Conservation (phyloP, 1,284 basidiomycete genomes). For the Tremellales sp. region DNA sequence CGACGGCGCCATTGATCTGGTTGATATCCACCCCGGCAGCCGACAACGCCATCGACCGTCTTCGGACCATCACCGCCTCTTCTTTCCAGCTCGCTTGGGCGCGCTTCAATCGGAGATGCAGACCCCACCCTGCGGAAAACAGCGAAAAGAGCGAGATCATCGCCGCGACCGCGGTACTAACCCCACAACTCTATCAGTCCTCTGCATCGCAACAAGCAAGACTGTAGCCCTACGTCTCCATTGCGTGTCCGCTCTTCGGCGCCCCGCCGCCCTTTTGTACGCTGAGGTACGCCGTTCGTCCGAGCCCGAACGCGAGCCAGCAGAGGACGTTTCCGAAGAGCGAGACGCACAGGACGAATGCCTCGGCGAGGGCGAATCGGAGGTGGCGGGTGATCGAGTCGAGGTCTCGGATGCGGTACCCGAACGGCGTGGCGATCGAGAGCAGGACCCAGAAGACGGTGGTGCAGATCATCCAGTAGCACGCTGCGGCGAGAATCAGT, state of each 20-base stretch:
- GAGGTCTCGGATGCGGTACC: constrained; percentile 35
- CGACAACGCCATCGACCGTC: constrained; percentile 33
- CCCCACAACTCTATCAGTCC: neutral
- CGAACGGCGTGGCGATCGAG: constrained; percentile 23
- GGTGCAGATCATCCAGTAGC: constrained; percentile 44
- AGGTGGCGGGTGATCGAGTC: constrained; percentile 41
- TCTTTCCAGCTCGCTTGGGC: constrained; percentile 39
- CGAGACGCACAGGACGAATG: constrained; percentile 37
- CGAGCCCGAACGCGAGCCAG: constrained; percentile 43
- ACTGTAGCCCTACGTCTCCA: constrained; percentile 38
- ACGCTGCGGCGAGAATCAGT: constrained; percentile 19
- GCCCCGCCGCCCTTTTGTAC: constrained; percentile 24
- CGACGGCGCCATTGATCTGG: constrained; percentile 8
- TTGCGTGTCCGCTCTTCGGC: constrained; percentile 35
- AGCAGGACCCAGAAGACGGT: constrained; percentile 36
- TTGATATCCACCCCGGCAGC: constrained; percentile 15
- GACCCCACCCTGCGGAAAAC: constrained; percentile 33
- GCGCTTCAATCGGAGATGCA: constrained; percentile 35
- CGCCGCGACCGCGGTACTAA: constrained; percentile 40
- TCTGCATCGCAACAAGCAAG: neutral
- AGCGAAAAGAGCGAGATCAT: constrained; percentile 38
- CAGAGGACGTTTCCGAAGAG: constrained; percentile 42
- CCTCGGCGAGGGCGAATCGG: constrained; percentile 37
- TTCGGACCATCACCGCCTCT: constrained; percentile 37
- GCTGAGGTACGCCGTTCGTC: constrained; percentile 26